Evolutionary conservation across 2,329 filamentous ascomycete species (phyloP).

Genomic region (Coniella vitis): DNA sequence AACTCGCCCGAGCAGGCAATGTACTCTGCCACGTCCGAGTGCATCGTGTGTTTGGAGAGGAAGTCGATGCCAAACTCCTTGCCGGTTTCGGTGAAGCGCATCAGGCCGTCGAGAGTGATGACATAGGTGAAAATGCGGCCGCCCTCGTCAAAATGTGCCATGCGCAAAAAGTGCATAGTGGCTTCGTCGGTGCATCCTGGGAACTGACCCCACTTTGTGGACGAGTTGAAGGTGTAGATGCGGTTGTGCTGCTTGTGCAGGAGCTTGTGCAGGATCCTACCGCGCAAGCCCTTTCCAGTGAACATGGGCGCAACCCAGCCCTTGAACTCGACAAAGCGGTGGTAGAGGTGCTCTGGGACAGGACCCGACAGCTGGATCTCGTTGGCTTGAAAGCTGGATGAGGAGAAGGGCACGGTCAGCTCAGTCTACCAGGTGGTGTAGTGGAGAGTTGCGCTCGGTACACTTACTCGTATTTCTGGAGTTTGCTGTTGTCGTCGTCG

Average conservation of each 20-base stretch:
- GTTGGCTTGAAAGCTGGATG: conserved; percentile 78
- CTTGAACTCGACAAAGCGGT: conserved; percentile 88
- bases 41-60: conserved; percentile 93
- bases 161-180: conserved; percentile 72
- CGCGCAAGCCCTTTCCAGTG: conserved; percentile 66
- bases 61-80: conserved; percentile 94
- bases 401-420: background rate
- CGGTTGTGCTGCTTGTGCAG: conserved; percentile 85
- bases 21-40: conserved; percentile 85
- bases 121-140: conserved; percentile 89
- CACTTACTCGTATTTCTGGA: conserved; percentile 70
- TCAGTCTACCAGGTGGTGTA: no score
- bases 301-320: conserved; percentile 90
- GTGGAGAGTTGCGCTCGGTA: background rate
- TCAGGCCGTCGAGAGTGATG: conserved; percentile 75
- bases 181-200: conserved; percentile 61
- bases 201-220: conserved; percentile 67
- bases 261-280: conserved; percentile 73
- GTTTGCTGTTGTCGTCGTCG: conserved; percentile 43
- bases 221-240: conserved; percentile 80
- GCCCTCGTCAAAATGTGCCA: conserved; percentile 80
- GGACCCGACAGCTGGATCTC: conserved; percentile 84
- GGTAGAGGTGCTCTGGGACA: conserved; percentile 73
- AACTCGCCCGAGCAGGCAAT: conserved; percentile 93
- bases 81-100: conserved; percentile 91